These are phyloP conservation scores for Trichoderma arundinaceum DNA, from an alignment of 2,329 filamentous ascomycete species.

Conservation along the genomic window DNA sequence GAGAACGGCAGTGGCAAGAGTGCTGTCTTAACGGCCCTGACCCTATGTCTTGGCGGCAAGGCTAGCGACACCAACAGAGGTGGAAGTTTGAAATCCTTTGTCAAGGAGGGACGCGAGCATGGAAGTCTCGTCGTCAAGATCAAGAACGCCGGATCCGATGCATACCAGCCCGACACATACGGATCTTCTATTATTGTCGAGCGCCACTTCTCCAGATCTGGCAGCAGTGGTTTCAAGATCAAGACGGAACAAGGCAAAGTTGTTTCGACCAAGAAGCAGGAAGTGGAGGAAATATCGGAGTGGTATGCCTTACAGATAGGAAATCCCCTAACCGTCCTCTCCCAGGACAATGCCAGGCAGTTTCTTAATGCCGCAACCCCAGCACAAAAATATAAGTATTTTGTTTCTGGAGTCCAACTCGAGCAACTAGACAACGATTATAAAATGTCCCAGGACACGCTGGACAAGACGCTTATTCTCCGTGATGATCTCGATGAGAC, in stretches of 20 bases:
- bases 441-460: constrained; percentile 76
- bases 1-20: constrained; percentile 99
- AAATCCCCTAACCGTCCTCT: constrained; percentile 94
- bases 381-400: constrained; percentile 92
- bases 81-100: constrained; percentile 84
- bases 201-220: constrained; percentile 78
- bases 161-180: constrained; percentile 82
- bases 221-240: constrained; percentile 83
- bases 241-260: constrained; percentile 73
- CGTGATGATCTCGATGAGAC: constrained; percentile 46
- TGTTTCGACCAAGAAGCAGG: constrained; percentile 81
- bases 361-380: constrained; percentile 87
- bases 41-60: constrained; percentile 92
- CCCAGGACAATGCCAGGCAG: constrained; percentile 91
- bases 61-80: constrained; percentile 92
- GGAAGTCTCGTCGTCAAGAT: constrained; percentile 81
- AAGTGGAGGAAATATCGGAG: constrained; percentile 91
- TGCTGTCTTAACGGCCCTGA: constrained; percentile 89
- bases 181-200: constrained; percentile 89
- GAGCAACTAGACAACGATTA: constrained; percentile 94
- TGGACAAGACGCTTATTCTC: constrained; percentile 65
- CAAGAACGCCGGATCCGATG: constrained; percentile 86
- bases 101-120: constrained; percentile 84
- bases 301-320: constrained; percentile 94
- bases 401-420: constrained; percentile 90